A percentile compares a stretch with the other conserved stretches of the same genome.
Conservation (phyloP, 257 asterid genomes). For the Voacanga thouarsii region DNA sequence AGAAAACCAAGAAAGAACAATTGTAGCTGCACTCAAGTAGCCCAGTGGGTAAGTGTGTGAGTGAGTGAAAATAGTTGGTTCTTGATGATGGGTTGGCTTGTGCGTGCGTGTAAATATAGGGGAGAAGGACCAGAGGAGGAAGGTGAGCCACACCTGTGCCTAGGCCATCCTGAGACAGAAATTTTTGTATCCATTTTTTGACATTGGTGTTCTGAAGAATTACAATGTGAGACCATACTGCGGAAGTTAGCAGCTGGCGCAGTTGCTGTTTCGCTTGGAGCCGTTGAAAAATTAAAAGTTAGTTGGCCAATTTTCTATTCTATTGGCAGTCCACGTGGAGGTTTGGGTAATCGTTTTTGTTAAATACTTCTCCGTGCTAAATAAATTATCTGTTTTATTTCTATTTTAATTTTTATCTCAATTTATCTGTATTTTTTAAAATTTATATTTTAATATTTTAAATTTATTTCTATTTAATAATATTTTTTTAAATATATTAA, state of each 20-base stretch:
- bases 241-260: not conserved
- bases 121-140: constrained; percentile 12
- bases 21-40: not conserved
- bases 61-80: constrained; percentile 14
- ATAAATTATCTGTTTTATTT: too few relatives aligned
- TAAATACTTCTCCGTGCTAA: too few relatives aligned
- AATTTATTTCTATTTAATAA: too few relatives aligned
- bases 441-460: too few relatives aligned
- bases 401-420: too few relatives aligned
- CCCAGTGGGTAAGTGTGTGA: not conserved
- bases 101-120: constrained; percentile 21
- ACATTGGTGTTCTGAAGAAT: constrained; percentile 10
- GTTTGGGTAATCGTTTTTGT: too few relatives aligned
- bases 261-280: not conserved
- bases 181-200: constrained; percentile 13
- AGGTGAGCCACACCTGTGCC: constrained; percentile 33
- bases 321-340: constrained; percentile 16
- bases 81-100: constrained; percentile 5
- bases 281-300: constrained; percentile 28
- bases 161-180: constrained; percentile 22
- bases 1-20: constrained; percentile 9
- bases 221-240: not conserved
- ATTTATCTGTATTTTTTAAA: too few relatives aligned
- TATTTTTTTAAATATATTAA: too few relatives aligned
- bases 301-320: constrained; percentile 18